A percentile compares a stretch with the other conserved stretches of the same genome.
phyloP scores from a whole-genome alignment of 2,329 filamentous ascomycete species.

The Diaporthe velutina region DNA sequence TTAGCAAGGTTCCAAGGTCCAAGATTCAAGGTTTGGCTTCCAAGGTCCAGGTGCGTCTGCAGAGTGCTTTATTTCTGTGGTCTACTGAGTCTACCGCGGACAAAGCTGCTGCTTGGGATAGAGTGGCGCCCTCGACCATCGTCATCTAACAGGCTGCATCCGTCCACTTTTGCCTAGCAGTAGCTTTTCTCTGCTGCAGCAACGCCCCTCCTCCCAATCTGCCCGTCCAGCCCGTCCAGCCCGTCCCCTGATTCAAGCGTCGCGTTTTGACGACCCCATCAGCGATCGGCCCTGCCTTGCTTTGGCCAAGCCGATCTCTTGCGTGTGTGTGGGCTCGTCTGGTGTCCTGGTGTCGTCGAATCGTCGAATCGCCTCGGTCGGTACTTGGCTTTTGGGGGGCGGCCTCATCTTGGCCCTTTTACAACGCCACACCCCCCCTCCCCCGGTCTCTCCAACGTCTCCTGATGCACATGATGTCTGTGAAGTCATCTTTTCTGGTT shows the following conservation, averaged over 20 bases:
- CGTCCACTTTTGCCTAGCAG: constrained; percentile 7
- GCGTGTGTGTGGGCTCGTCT: not conserved
- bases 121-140: constrained; percentile 14
- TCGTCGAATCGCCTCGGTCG: constrained; percentile 10
- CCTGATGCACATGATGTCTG: constrained; percentile 26
- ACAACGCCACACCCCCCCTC: constrained; percentile 1
- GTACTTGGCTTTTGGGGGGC: constrained; percentile 21
- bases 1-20: constrained; percentile 3
- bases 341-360: not conserved
- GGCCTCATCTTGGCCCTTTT: constrained; percentile 17
- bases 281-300: constrained; percentile 21
- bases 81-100: not conserved
- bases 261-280: constrained; percentile 20
- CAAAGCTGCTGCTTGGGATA: constrained; percentile 8
- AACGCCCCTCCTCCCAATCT: constrained; percentile 4
- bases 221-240: not conserved
- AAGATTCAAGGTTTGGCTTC: constrained; percentile 7
- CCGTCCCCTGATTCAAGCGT: constrained; percentile 23
- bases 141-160: constrained; percentile 21
- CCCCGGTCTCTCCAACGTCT: constrained; percentile 8
- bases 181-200: not conserved
- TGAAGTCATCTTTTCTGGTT: constrained; percentile 19
- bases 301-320: constrained; percentile 7
- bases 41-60: constrained; percentile 13
- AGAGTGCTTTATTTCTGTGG: too few relatives aligned